phyloP scores from a whole-genome alignment of 2,329 filamentous ascomycete species.

The Tolypocladium tundrense region DNA sequence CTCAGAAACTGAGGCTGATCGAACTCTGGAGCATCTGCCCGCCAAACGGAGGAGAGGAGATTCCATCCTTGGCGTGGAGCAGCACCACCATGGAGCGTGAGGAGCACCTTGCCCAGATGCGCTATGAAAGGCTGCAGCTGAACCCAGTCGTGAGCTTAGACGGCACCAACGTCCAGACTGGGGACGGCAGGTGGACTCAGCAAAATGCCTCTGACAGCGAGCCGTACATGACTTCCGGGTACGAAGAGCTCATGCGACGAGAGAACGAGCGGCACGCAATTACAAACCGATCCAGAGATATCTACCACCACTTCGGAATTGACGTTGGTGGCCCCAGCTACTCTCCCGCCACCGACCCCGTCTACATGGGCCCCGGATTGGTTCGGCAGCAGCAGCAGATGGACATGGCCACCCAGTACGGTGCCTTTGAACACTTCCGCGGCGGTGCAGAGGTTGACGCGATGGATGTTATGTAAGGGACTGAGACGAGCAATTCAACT shows the following conservation, averaged over 20 bases:
- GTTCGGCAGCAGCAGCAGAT: slow-evolving; percentile 38
- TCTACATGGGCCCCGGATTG: slow-evolving; percentile 44
- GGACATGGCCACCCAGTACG: slow-evolving; percentile 61
- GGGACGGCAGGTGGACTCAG: slow-evolving; percentile 42
- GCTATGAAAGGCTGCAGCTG: slow-evolving; percentile 42
- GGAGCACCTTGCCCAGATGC: slow-evolving; percentile 46
- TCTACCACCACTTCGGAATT: slow-evolving; percentile 34
- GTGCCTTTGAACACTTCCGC: slow-evolving; percentile 42
- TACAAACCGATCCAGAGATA: slow-evolving; percentile 25
- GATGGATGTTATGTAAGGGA: slow-evolving; percentile 33
- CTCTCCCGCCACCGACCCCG: slow-evolving; percentile 54
- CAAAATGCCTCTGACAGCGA: slow-evolving; percentile 43
- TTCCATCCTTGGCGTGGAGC: slow-evolving; percentile 41
- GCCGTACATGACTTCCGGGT: slow-evolving; percentile 78
- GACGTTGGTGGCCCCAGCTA: slow-evolving; percentile 31
- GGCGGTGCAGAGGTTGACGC: slow-evolving; percentile 35
- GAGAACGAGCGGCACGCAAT: slow-evolving; percentile 43
- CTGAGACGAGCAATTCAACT: background rate
- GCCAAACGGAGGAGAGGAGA: slow-evolving; percentile 46
- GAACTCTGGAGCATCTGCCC: slow-evolving; percentile 81
- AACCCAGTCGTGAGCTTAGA: slow-evolving; percentile 41
- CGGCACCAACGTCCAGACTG: slow-evolving; percentile 39
- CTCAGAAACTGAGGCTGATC: slow-evolving; percentile 64
- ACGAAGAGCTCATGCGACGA: slow-evolving; percentile 56
- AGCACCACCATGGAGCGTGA: slow-evolving; percentile 47